A percentile compares a stretch with the other conserved stretches of the same genome.
phyloP scores from a whole-genome alignment of 2,329 filamentous ascomycete species.

The Sphaerulina populicola region DNA sequence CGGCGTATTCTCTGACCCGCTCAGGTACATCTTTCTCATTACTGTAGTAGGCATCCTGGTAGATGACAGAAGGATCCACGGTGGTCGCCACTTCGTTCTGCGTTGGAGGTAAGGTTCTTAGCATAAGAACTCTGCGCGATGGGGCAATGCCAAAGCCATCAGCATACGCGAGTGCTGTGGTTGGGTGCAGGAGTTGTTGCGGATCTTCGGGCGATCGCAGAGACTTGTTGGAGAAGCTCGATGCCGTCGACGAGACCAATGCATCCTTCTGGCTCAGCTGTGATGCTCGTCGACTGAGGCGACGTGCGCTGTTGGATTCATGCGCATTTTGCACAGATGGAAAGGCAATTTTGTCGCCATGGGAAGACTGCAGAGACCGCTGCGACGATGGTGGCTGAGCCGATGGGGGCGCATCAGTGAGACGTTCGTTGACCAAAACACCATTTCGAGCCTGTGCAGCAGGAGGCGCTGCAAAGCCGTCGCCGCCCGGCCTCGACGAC shows the following conservation, averaged over 20 bases:
- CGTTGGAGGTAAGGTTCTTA: conserved; percentile 37
- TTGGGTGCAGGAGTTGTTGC: not conserved
- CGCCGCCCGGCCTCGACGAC: conserved; percentile 7
- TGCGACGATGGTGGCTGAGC: conserved; percentile 24
- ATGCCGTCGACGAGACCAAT: not conserved
- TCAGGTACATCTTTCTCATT: conserved; percentile 74
- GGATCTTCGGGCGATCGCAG: not conserved
- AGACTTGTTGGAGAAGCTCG: conserved; percentile 1
- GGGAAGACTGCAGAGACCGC: conserved; percentile 31
- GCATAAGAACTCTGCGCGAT: conserved; percentile 29
- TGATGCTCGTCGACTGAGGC: conserved; percentile 53
- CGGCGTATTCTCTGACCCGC: conserved; percentile 72
- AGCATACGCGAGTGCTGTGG: conserved; percentile 17
- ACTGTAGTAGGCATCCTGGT: conserved; percentile 80
- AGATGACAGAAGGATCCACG: conserved; percentile 61
- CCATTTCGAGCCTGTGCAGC: conserved; percentile 9
- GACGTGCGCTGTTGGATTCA: conserved; percentile 53
- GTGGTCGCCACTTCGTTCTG: conserved; percentile 46
- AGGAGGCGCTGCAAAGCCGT: conserved; percentile 12
- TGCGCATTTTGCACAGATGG: conserved; percentile 69
- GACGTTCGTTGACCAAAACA: not conserved
- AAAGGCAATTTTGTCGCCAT: conserved; percentile 52
- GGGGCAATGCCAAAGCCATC: conserved; percentile 19
- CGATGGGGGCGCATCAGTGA: conserved; percentile 3
- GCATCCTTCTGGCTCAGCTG: conserved; percentile 8